Conservation (phyloP, 2,329 filamentous ascomycete genomes). For the Diaporthe ampelina region DNA sequence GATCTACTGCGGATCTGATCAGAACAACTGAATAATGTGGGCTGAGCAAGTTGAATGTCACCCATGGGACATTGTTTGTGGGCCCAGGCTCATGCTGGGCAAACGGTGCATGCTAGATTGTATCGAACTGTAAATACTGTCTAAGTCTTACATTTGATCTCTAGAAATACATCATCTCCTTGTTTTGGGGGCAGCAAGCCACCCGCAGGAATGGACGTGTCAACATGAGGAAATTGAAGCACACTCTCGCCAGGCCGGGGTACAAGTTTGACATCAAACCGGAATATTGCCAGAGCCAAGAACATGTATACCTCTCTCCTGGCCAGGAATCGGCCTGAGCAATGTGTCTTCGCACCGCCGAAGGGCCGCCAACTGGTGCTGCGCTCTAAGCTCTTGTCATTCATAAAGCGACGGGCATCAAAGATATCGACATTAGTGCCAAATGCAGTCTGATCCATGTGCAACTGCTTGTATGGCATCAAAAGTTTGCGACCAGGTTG, state of each 20-base stretch:
- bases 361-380: no score
- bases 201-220: slow-evolving; percentile 24
- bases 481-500: no score
- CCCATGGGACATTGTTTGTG: neutral
- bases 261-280: neutral
- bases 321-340: no score
- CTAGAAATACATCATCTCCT: neutral
- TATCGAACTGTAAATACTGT: neutral
- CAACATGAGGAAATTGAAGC: neutral
- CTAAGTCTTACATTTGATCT: neutral
- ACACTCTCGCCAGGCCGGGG: neutral
- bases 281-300: no score
- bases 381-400: no score
- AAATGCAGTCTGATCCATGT: no score
- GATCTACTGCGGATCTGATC: slow-evolving; percentile 1
- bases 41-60: neutral
- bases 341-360: no score
- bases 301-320: no score
- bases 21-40: slow-evolving; percentile 10
- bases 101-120: neutral
- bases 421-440: no score
- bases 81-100: neutral
- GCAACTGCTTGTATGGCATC: no score
- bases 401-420: no score
- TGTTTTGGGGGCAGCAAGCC: neutral